Evolutionary conservation across 352 stramenopile species (phyloP).

Genomic region (Globisporangium barbulae): DNA sequence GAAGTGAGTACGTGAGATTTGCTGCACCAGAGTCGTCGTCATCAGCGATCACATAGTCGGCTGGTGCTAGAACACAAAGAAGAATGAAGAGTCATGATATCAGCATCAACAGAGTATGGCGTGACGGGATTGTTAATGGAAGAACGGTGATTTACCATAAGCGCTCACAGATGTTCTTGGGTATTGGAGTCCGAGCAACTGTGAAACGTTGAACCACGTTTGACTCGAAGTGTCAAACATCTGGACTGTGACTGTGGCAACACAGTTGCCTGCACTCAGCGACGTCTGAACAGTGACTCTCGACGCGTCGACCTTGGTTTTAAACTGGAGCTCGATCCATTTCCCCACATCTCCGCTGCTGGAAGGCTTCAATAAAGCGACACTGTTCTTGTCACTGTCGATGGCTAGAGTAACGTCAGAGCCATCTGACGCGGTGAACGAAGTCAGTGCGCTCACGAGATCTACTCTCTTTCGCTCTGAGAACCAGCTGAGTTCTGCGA

Average conservation of each 20-base stretch:
- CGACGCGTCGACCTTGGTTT: slow-evolving; percentile 21
- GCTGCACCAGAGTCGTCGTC: slow-evolving; percentile 9
- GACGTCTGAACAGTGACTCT: slow-evolving; percentile 28
- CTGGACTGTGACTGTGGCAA: slow-evolving; percentile 22
- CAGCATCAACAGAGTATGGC: background rate
- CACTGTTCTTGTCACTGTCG: slow-evolving; percentile 26
- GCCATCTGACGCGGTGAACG: slow-evolving; percentile 19
- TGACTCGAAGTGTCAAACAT: slow-evolving; percentile 19
- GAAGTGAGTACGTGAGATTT: slow-evolving; percentile 10
- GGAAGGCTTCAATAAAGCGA: slow-evolving; percentile 17
- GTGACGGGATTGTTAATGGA: too few species aligned
- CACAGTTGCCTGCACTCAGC: slow-evolving; percentile 17
- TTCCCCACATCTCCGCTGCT: slow-evolving; percentile 7
- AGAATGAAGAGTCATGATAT: background rate
- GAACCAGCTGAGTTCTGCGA: slow-evolving; percentile 32
- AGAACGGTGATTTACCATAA: slow-evolving; percentile 23
- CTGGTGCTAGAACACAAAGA: slow-evolving; percentile 2
- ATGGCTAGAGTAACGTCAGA: slow-evolving; percentile 18
- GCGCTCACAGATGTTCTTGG: slow-evolving; percentile 20
- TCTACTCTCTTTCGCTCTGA: slow-evolving; percentile 20
- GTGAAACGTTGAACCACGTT: slow-evolving; percentile 22
- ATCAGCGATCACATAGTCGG: slow-evolving; percentile 13
- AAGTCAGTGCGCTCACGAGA: slow-evolving; percentile 10
- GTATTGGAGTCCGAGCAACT: slow-evolving; percentile 17
- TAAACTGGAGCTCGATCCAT: slow-evolving; percentile 31